Conservation (phyloP, 805 yeast species). For the Kodamaea sagamina region DNA sequence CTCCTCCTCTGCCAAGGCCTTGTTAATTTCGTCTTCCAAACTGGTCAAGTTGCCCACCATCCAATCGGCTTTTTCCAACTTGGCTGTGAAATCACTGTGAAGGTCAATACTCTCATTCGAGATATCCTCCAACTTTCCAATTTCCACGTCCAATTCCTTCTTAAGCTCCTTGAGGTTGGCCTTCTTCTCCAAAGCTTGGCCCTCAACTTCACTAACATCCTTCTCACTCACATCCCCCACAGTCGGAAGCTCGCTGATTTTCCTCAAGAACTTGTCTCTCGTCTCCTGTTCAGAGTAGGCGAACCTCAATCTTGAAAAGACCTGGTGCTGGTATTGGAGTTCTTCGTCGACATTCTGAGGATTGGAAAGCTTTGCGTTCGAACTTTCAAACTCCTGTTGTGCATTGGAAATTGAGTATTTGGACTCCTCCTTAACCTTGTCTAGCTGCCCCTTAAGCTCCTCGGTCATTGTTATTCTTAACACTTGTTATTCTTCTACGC, state of each 20-base stretch:
- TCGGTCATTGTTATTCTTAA: conserved; percentile 7
- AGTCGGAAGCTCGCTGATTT: conserved; percentile 35
- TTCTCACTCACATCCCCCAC: conserved; percentile 18
- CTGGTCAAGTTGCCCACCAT: conserved; percentile 25
- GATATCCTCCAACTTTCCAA: conserved; percentile 30
- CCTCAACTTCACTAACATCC: conserved; percentile 24
- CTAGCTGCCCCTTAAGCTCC: conserved; percentile 4
- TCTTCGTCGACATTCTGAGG: conserved; percentile 29
- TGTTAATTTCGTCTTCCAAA: conserved; percentile 23
- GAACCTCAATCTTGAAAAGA: conserved; percentile 58
- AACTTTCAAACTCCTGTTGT: conserved; percentile 15
- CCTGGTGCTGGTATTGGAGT: conserved; percentile 37
- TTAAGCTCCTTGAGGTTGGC: conserved; percentile 27
- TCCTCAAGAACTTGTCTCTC: conserved; percentile 63
- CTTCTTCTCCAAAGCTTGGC: conserved; percentile 24
- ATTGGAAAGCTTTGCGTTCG: conserved; percentile 14
- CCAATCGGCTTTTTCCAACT: conserved; percentile 27
- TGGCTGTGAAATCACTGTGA: conserved; percentile 25
- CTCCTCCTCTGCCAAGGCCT: conserved; percentile 15
- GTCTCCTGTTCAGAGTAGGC: conserved; percentile 73
- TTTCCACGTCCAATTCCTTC: conserved; percentile 26
- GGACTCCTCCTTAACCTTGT: not conserved
- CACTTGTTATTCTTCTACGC: conserved; percentile 4
- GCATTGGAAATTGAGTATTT: conserved; percentile 10
- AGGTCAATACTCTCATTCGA: conserved; percentile 28